A percentile compares a stretch with the other conserved stretches of the same genome.
Conservation (phyloP, 2,329 filamentous ascomycete genomes). For the Sclerotinia nivalis region DNA sequence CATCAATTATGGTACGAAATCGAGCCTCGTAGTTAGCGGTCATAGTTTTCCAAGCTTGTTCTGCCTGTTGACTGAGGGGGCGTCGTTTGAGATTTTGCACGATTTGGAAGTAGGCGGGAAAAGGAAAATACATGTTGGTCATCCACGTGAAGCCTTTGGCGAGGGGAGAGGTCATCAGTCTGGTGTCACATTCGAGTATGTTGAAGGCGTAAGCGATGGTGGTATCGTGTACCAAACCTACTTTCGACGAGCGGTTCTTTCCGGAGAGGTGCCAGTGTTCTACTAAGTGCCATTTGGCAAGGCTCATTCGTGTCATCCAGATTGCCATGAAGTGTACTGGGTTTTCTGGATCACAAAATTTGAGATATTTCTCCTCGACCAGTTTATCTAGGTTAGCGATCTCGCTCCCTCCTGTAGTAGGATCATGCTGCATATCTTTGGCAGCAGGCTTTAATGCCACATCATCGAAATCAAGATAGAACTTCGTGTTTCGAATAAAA, state of each 20-base stretch:
- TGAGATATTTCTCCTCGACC: constrained; percentile 47
- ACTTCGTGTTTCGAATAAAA: constrained; percentile 35
- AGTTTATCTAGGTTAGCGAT: constrained; percentile 42
- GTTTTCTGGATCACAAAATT: constrained; percentile 46
- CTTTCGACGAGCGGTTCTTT: constrained; percentile 29
- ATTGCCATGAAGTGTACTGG: constrained; percentile 43
- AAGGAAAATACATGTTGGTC: constrained; percentile 40
- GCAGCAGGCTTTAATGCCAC: constrained; percentile 32
- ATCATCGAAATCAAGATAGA: constrained; percentile 33
- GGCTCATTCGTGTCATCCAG: constrained; percentile 33
- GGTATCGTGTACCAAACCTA: constrained; percentile 38
- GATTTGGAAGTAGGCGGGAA: constrained; percentile 41
- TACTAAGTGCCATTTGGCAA: constrained; percentile 38
- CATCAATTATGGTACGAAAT: constrained; percentile 24
- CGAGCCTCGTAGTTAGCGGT: constrained; percentile 36
- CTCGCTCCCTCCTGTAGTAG: constrained; percentile 24
- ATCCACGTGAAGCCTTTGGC: constrained; percentile 41
- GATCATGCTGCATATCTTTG: constrained; percentile 25
- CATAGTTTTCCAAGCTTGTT: constrained; percentile 38
- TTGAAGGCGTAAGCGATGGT: constrained; percentile 39
- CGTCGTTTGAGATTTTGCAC: constrained; percentile 38
- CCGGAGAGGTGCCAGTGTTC: constrained; percentile 36
- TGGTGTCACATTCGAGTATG: constrained; percentile 42
- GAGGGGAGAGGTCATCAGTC: constrained; percentile 37
- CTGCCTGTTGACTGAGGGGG: constrained; percentile 33